Conservation (phyloP, 1,284 basidiomycete species). For the Psilocybe mexicana region DNA sequence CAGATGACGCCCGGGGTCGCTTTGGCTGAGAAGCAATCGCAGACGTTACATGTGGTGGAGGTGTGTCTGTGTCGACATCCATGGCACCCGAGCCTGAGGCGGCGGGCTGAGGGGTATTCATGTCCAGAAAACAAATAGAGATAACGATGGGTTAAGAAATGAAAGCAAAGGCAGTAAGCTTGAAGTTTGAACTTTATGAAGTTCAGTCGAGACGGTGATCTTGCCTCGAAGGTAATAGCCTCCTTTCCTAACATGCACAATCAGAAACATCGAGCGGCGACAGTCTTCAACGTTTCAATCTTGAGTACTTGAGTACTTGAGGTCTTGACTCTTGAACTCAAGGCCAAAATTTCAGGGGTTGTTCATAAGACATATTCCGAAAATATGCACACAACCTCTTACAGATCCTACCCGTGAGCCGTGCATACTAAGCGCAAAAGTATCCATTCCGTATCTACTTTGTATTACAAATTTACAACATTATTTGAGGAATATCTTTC, state of each 20-base stretch:
- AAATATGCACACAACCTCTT: no score
- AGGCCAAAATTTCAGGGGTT: no score
- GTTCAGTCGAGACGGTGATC: no score
- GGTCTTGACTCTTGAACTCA: no score
- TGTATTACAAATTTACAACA: no score
- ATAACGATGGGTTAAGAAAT: background rate
- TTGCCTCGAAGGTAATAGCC: background rate
- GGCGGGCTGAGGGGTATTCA: background rate
- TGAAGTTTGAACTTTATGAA: no score
- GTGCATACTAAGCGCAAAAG: no score
- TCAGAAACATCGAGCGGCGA: background rate
- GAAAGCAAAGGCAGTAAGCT: background rate
- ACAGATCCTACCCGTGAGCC: no score
- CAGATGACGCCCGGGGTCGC: constrained; percentile 39
- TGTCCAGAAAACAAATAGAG: background rate
- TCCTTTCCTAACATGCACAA: constrained; percentile 16
- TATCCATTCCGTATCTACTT: no score
- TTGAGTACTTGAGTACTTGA: no score
- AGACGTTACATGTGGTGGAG: background rate
- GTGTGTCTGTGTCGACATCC: constrained; percentile 27
- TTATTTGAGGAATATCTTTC: no score
- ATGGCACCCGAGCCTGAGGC: constrained; percentile 14
- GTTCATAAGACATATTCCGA: no score
- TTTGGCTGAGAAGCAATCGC: constrained; percentile 1
- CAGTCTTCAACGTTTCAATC: background rate